A percentile compares a stretch with the other conserved stretches of the same genome.
Evolutionary conservation across 1,139 yeast species (phyloP).

Genomic region (Geotrichum klebahnii): DNA sequence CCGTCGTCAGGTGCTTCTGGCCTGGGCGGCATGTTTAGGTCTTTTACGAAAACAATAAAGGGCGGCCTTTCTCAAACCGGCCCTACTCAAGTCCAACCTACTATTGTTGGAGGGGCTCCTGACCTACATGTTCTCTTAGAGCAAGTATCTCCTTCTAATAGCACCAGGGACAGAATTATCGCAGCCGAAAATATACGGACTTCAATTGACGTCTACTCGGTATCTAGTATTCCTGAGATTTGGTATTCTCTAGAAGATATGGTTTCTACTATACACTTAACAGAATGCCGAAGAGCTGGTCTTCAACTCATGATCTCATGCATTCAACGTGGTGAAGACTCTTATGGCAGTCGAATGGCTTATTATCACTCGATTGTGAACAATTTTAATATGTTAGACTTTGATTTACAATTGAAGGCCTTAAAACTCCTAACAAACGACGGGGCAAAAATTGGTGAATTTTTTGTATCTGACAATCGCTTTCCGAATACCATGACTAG

Average conservation of each 20-base stretch:
- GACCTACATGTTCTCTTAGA: conserved; percentile 48
- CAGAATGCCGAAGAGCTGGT: conserved; percentile 51
- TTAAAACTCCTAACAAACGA: conserved; percentile 52
- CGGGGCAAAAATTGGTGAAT: conserved; percentile 59
- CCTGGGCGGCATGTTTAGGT: conserved; percentile 47
- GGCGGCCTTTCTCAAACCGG: conserved; percentile 35
- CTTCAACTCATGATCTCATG: conserved; percentile 55
- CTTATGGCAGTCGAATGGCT: conserved; percentile 47
- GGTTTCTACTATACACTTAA: conserved; percentile 44
- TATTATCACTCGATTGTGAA: conserved; percentile 58
- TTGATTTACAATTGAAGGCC: conserved; percentile 53
- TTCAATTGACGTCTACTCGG: conserved; percentile 50
- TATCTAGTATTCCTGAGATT: conserved; percentile 63
- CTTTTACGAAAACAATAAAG: conserved; percentile 53
- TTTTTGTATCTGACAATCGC: conserved; percentile 48
- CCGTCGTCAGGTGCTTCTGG: conserved; percentile 17
- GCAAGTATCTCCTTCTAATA: conserved; percentile 41
- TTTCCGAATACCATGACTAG: conserved; percentile 43
- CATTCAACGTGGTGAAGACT: conserved; percentile 50
- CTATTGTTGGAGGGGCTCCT: conserved; percentile 60
- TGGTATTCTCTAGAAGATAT: conserved; percentile 69
- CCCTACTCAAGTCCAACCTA: conserved; percentile 46
- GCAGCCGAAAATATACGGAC: conserved; percentile 54
- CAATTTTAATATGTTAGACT: conserved; percentile 52
- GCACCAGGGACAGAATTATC: conserved; percentile 45